Evolutionary conservation across 1,139 yeast species (phyloP), one percentile per base, ranked within the genome.

Genomic region (Geotrichum cucujoidarum): DNA sequence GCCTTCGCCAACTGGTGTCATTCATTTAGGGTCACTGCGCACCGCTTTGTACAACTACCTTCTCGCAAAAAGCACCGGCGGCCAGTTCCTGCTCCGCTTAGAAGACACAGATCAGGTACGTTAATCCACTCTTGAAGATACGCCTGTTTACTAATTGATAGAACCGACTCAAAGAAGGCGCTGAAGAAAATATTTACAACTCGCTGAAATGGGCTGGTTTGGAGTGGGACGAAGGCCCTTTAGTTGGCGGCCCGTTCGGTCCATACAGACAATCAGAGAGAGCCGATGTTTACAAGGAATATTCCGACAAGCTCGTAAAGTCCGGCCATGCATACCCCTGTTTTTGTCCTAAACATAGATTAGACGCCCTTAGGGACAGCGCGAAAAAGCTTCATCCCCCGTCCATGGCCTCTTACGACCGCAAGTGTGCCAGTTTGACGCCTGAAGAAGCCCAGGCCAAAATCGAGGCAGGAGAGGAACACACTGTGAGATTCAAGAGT

Each of bases 1-100:
- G 0, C 98, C 99, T 1, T 90, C 97, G 2, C 99, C 99, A 1
- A 92, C 99, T 0, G 99, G 99, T 0, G 78, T 77, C 54, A 72
- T 94, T 33, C 99, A 92, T 63, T 65, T 94, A 50, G 99, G 99
- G 0, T 89, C 97, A 0, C 65, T 94, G 43, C 70, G 99, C 61
- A 92, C 99, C 0, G 97, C 98, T 0, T 66, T 92, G 25, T 94
- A 88, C 68, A 94, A 92, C 64, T 92, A 83, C 60, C 66, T 92
- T 27, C 69, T 87, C 22, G 97, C 98, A 0, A 79, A 73, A 57
- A 76, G 77, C 50, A 87, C 96, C 0, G 78, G 80, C 0, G 98
- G 98, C 0, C 77, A 78, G 57, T 94, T 92, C 59, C 56, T 94
- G 3, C 66, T 92, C 18, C 74, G 99, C 39, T 66, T 92, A 17